Base-by-base conservation (phyloP, 441 rosid genomes). In the Corymbia calophylla region DNA sequence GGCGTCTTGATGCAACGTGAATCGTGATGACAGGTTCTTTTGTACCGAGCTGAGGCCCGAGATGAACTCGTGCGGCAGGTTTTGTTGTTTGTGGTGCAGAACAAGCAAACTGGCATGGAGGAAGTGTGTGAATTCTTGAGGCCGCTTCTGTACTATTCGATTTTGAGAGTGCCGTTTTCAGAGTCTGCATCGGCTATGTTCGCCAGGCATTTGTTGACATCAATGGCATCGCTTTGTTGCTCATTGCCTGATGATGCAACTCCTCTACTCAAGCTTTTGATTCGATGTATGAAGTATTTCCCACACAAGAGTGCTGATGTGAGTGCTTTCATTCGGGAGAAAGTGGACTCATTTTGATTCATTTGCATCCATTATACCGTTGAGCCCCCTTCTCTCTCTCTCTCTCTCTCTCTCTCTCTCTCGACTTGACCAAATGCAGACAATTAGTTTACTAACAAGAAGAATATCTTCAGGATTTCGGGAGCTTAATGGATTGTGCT, bases 181-280 rank as follows among this genome's bases (percentile, higher is more conserved):
- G 93, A 94, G 90, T 90, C 94, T 68, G 87, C 93, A 1, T 88
- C 94, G 2, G 90, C 92, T 53, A 91, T 92, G 90, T 97, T 97
- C 91, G 91, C 92, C 10, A 94, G 95, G 93, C 96, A 94, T 87
- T 92, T 98, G 53, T 31, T 96, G 47, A 93, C 97, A 68, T 95
- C 97, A n/a, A 89, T 98, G 93, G 94, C 98, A 48, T 95, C 99
- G 14, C 91, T 97, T 89, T 96, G 98, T 92, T 98, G 97, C 91
- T 94, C 98, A n/a, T 90, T 89, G 90, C 94, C 95, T 44, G 35
- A 90, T 25, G 97, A 97, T 85, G 95, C 96, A 87, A 64, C 96
- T 88, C 96, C 96, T 16, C 49, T 96, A 31, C 92, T 98, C 87
- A 94, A 94, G 93, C 90, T 97, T 86, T 90, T 98, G 89, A 91